A percentile compares a stretch with the other conserved stretches of the same genome.
phyloP scores from a whole-genome alignment of 2,329 filamentous ascomycete species.

The Delphinella strobiligena region DNA sequence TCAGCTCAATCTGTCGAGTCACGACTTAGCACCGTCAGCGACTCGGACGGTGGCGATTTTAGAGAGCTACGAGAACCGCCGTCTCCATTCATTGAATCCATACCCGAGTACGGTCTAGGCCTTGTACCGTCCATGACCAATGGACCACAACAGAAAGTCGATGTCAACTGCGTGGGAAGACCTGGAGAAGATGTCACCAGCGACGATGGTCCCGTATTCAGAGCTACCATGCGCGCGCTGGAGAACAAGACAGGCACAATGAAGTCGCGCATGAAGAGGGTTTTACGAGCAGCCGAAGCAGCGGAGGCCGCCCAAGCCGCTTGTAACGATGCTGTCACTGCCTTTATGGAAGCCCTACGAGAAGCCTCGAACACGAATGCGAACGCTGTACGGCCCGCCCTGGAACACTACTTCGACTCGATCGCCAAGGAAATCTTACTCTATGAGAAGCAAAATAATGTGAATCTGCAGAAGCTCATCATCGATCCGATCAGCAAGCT shows the following conservation, averaged over 20 bases:
- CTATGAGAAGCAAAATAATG: conserved; percentile 76
- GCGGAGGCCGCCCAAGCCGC: conserved; percentile 67
- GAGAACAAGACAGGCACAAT: conserved; percentile 96
- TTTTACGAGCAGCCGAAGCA: conserved; percentile 86
- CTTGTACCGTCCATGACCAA: conserved; percentile 27
- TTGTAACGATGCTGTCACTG: conserved; percentile 73
- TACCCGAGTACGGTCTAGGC: conserved; percentile 35
- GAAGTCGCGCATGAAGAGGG: conserved; percentile 88
- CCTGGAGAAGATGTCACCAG: conserved; percentile 75
- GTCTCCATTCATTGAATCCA: conserved; percentile 35
- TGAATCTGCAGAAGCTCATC: conserved; percentile 80
- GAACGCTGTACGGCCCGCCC: conserved; percentile 89
- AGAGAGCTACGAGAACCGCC: conserved; percentile 31
- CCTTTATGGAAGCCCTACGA: conserved; percentile 73
- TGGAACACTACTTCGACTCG: conserved; percentile 97
- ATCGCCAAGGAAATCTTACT: conserved; percentile 80
- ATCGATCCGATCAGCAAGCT: conserved; percentile 88
- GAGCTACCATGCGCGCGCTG: conserved; percentile 89
- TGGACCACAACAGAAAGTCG: conserved; percentile 54
- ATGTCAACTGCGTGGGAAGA: conserved; percentile 57
- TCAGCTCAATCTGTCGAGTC: conserved; percentile 80
- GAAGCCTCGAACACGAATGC: conserved; percentile 86
- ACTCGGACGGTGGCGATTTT: conserved; percentile 45
- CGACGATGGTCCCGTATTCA: conserved; percentile 89
- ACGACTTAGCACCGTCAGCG: conserved; percentile 48